Base-by-base conservation (phyloP, 1,284 basidiomycete species). In the Ustilago crameri region DNA sequence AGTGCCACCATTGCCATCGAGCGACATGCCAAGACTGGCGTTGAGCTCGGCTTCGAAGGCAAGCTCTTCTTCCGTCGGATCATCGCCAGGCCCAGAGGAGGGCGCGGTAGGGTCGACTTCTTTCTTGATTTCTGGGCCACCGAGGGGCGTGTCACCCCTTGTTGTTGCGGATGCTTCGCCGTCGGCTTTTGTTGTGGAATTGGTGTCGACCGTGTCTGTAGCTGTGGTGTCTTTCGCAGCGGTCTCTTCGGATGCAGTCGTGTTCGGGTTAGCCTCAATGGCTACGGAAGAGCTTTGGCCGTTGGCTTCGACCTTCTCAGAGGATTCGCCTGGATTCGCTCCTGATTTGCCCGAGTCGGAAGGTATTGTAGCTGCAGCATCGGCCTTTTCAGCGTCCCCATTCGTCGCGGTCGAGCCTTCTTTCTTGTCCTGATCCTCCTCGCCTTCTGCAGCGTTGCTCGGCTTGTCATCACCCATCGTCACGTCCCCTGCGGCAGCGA, bases 31-130 rank as follows among this genome's bases (percentile, higher is more conserved):
- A 4, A 76, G 56, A 34, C 69, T 68, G 23, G 62, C 70, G 41
- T 65, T 62, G 46, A 76, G 61, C 55, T 79, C 75, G 38, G 62
- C 74, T 50, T 78, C 74, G 42, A 75, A 75, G 0, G 68, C 68
- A 1, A 78, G 64, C 51, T 76, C 76, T 37, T 73, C 76, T 40
- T 76, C 72, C 5, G 72, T 69, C 0, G 73, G 67, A 40, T 58
- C 53, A 40, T 73, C 70, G 27, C 40, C 40, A 12, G 22, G 40
- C 5, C 34, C 52, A 18, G 51, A 41, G 40, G 26, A 55, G 17
- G 63, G 32, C n/a, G 40, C 49, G 35, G 30, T 20, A n/a, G 60
- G 44, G 12, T 47, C 45, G 24, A 18, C 18, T 24, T 57, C 47
- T n/a, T 35, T 50, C 32, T 45, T 46, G 56, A 51, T 22, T 18